Evolutionary conservation across 139 green algal genomes (phyloP).

Genomic region (Prasinococcaceae sp.): DNA sequence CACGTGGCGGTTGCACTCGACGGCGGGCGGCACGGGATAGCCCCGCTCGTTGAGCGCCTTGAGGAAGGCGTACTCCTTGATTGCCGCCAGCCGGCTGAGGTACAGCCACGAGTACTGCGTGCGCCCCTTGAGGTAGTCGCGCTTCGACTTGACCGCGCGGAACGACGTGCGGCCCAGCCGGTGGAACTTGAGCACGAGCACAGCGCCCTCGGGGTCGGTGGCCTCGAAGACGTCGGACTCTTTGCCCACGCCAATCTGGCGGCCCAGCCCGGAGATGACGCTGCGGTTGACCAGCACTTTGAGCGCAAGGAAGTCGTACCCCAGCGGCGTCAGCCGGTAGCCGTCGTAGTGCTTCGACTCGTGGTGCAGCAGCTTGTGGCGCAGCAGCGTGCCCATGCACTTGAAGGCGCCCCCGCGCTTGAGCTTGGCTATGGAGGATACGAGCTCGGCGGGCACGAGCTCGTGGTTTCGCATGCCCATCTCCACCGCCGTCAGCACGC

Average conservation of each 20-base stretch:
- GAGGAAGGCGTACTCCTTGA: conserved; percentile 98
- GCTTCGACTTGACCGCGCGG: conserved; percentile 86
- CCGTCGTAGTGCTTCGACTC: conserved; percentile 80
- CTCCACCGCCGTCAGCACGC: conserved; percentile 85
- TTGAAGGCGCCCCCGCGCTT: conserved; percentile 76
- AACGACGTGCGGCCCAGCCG: conserved; percentile 92
- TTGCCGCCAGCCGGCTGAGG: conserved; percentile 73
- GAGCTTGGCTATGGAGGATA: conserved; percentile 75
- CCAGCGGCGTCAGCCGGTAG: conserved; percentile 82
- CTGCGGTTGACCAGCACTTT: conserved; percentile 63
- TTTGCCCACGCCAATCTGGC: conserved; percentile 93
- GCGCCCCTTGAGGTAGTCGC: conserved; percentile 76
- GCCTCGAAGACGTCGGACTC: conserved; percentile 59
- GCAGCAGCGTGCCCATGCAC: conserved; percentile 62
- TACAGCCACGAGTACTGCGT: conserved; percentile 75
- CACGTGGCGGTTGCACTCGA: conserved; percentile 85
- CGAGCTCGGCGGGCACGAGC: conserved; percentile 73
- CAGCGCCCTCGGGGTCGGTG: conserved; percentile 57
- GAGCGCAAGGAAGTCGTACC: conserved; percentile 95
- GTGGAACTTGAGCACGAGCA: conserved; percentile 88
- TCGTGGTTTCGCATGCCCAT: conserved; percentile 98
- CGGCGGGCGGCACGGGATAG: conserved; percentile 76
- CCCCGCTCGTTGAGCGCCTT: conserved; percentile 71
- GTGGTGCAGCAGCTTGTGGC: conserved; percentile 95
- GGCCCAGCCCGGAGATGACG: conserved; percentile 62